Conservation (phyloP, 2,329 filamentous ascomycete genomes). For the Plenodomus lindquistii region DNA sequence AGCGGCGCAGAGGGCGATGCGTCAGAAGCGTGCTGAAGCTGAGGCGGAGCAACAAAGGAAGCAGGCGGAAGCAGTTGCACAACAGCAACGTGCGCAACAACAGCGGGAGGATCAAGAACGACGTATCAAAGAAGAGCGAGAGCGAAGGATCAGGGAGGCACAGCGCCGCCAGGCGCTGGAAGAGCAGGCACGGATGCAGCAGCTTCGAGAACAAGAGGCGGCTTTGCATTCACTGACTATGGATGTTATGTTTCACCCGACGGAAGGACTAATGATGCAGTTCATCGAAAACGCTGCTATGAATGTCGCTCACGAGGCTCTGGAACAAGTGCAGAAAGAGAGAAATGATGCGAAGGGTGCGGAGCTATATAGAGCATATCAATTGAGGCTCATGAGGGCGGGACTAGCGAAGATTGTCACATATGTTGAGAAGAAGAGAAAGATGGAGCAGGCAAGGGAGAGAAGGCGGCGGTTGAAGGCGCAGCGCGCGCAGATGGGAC, state of each 20-base stretch:
- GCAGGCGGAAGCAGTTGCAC: slow-evolving; percentile 18
- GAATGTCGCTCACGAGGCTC: slow-evolving; percentile 39
- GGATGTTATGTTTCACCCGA: slow-evolving; percentile 43
- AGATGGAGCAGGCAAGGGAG: slow-evolving; percentile 20
- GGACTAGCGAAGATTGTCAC: slow-evolving; percentile 26
- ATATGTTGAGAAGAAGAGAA: slow-evolving; percentile 29
- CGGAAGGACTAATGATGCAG: slow-evolving; percentile 50
- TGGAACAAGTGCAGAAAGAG: slow-evolving; percentile 42
- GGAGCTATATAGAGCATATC: slow-evolving; percentile 19
- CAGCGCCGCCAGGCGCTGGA: slow-evolving; percentile 22
- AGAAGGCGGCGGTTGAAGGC: slow-evolving; percentile 31
- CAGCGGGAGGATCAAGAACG: slow-evolving; percentile 19
- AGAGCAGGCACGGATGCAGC: slow-evolving; percentile 22
- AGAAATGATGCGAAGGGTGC: slow-evolving; percentile 20
- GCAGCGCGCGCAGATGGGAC: slow-evolving; percentile 15
- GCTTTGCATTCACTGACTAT: slow-evolving; percentile 41
- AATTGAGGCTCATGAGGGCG: slow-evolving; percentile 20
- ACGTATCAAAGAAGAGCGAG: slow-evolving; percentile 21
- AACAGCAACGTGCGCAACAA: slow-evolving; percentile 13
- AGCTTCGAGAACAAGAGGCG: slow-evolving; percentile 16
- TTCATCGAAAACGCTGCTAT: slow-evolving; percentile 48
- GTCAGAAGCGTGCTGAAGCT: slow-evolving; percentile 13
- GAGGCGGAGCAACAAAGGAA: slow-evolving; percentile 21
- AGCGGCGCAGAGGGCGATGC: slow-evolving; percentile 16
- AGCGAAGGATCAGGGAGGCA: slow-evolving; percentile 22